Base-by-base conservation (phyloP, 2,329 filamentous ascomycete genomes). In the Diaporthe sp. region DNA sequence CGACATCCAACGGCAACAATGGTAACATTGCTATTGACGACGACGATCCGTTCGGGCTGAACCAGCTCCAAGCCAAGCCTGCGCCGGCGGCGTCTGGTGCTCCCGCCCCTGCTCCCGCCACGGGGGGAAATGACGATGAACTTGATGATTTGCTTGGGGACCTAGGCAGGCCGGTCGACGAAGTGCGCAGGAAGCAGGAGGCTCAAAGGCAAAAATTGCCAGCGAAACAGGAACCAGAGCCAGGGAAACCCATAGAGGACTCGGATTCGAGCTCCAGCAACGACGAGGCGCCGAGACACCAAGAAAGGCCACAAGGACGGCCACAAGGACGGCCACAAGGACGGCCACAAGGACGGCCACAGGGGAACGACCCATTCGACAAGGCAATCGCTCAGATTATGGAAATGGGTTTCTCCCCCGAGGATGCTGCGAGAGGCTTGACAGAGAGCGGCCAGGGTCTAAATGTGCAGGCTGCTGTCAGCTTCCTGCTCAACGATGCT, bases 361-460 rank as follows among this genome's bases (percentile, higher is more conserved):
- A 76, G 78, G 85, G 81, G 39, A 76, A 90, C 49, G 93, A 95
- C 79, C 91, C 91, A 1, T 92, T 93, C 75, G 95, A 98, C 81
- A 91, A 90, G 79, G 94, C 95, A 13, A 91, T 98, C 37, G 95
- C 94, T 13, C 95, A 98, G 82, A 86, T 99, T 37, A 92, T 98
- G 4, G 96, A 98, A 79, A 98, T 98, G 91, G 97, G 97, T 0
- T 99, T 99, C 80, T 92, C 95, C 0, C 90, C 92, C 0, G 94
- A 98, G 75, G 95, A 95, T 80, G 94, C 97, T n/a, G 90, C 90
- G 72, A 89, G 93, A 77, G 97, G 95, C 7, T 85, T 99, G 55
- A 92, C 92, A 15, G 93, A 95, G 80, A 98, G 94, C 44, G 93
- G 95, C 5, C 92, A 92, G 4, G 94, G 95, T 3, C 85, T 92